Evolutionary conservation across 208 protist genomes (phyloP), one percentile per base, ranked within the genome.

Genomic region (Crithidia expoeki): DNA sequence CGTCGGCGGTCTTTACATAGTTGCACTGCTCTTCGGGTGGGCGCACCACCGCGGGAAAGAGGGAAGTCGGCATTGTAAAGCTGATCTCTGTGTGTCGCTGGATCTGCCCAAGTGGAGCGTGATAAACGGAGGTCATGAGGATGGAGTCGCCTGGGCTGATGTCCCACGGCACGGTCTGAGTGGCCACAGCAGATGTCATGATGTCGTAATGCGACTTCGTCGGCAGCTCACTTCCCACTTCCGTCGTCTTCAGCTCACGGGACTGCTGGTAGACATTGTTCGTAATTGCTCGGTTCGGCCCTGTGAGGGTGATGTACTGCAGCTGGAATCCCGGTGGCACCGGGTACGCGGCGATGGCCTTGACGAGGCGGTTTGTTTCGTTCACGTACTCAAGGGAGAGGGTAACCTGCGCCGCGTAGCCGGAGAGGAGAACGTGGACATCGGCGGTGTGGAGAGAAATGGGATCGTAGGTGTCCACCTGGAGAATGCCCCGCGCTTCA

Each of bases 341-440:
- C n/a, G 90, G 76, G 70, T 84, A 86, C n/a, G 74, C 85, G 9
- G 81, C 85, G 58, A 93, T 81, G 7, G 30, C 62, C 23, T 52
- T 32, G n/a, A 88, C 90, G 19, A 68, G 32, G 49, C 79, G 68
- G 56, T 90, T 85, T 0, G 73, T 89, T 33, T 91, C 76, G 50
- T 95, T 95, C 17, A 82, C 60, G 71, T 89, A 95, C 72, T 90
- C 86, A 40, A 85, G 79, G 10, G 69, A 68, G 17, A 92, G 68
- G 27, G 46, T 74, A 28, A 95, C 87, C 32, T 84, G 76, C 33
- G 87, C 86, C 25, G 75, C 70, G 72, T 76, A 81, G n/a, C 83
- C 83, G 44, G 63, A 63, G 28, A 90, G 50, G 38, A 76, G 68
- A 14, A 88, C 81, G 47, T 81, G 58, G 46, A 93, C 74, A 11